A percentile compares a stretch with the other conserved stretches of the same genome.
phyloP scores from a whole-genome alignment of 768 basidiomycete genomes.

The Pleurotus cornucopiae region DNA sequence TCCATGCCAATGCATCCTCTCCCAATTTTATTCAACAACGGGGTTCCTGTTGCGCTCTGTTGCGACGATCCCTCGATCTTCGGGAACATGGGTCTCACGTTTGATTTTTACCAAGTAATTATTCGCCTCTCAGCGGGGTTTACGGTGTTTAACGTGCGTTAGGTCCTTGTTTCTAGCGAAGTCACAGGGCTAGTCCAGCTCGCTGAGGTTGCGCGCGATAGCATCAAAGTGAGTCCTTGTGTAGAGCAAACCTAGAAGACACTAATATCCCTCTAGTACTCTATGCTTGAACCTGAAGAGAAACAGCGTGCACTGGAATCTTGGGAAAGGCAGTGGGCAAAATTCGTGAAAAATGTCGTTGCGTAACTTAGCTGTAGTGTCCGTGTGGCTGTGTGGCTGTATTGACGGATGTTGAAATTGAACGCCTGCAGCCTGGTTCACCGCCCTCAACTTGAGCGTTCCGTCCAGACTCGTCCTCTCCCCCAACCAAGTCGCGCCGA shows the following conservation, averaged over 20 bases:
- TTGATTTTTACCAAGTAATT: constrained; percentile 71
- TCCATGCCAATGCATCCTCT: constrained; percentile 81
- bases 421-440: background rate
- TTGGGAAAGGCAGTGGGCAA: constrained; percentile 48
- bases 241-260: too few relatives aligned
- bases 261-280: constrained; percentile 34
- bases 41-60: constrained; percentile 64
- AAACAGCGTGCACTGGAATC: constrained; percentile 36
- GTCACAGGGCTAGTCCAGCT: constrained; percentile 60
- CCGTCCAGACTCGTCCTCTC: too few relatives aligned
- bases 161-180: constrained; percentile 70
- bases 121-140: background rate
- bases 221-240: constrained; percentile 44
- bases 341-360: constrained; percentile 31
- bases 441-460: too few relatives aligned
- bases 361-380: background rate
- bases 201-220: constrained; percentile 60
- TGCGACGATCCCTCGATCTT: constrained; percentile 79
- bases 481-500: too few relatives aligned
- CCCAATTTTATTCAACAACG: constrained; percentile 66
- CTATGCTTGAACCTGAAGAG: constrained; percentile 41
- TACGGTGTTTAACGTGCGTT: background rate
- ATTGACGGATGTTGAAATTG: constrained; percentile 6
- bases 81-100: constrained; percentile 74
- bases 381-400: constrained; percentile 5